phyloP scores from a whole-genome alignment of 2,329 filamentous ascomycete species.

The Ophiocordyceps camponoti-saundersi region DNA sequence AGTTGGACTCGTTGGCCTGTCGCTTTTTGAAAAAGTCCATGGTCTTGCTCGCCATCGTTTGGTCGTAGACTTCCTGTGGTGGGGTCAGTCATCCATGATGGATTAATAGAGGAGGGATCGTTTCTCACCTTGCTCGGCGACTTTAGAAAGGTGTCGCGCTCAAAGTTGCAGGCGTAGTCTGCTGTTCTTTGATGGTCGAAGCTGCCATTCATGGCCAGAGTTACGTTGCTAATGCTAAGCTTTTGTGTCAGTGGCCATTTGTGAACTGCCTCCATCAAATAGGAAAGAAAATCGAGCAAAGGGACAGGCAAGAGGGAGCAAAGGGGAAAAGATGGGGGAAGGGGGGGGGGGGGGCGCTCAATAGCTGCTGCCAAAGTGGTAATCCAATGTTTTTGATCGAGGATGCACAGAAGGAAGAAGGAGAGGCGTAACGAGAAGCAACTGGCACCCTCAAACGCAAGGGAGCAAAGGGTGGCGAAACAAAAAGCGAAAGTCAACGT shows the following conservation, averaged over 20 bases:
- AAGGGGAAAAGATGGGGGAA: too few relatives aligned
- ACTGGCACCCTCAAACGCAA: not conserved
- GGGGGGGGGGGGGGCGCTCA: too few relatives aligned
- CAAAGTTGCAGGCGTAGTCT: conserved; percentile 25
- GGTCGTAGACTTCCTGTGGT: conserved; percentile 30
- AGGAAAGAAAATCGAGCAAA: not conserved
- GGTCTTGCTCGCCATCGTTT: conserved; percentile 25
- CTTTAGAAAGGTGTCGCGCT: conserved; percentile 28
- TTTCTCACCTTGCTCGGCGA: conserved; percentile 29
- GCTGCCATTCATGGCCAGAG: conserved; percentile 22
- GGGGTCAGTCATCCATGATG: not conserved
- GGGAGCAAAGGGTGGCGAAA: not conserved
- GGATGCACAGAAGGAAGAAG: not conserved
- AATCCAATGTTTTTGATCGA: too few relatives aligned
- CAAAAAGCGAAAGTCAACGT: conserved; percentile 6
- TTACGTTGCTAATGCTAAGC: conserved; percentile 31
- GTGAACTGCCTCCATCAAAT: not conserved
- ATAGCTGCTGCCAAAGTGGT: too few relatives aligned
- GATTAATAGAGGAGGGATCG: not conserved
- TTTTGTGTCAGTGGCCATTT: not conserved
- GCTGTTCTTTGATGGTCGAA: conserved; percentile 24
- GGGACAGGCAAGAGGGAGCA: not conserved
- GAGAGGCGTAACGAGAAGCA: not conserved
- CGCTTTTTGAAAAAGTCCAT: conserved; percentile 33
- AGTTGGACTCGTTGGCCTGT: conserved; percentile 28